Conservation (phyloP, 305 asterid genomes). For the Rubia tinctorum region DNA sequence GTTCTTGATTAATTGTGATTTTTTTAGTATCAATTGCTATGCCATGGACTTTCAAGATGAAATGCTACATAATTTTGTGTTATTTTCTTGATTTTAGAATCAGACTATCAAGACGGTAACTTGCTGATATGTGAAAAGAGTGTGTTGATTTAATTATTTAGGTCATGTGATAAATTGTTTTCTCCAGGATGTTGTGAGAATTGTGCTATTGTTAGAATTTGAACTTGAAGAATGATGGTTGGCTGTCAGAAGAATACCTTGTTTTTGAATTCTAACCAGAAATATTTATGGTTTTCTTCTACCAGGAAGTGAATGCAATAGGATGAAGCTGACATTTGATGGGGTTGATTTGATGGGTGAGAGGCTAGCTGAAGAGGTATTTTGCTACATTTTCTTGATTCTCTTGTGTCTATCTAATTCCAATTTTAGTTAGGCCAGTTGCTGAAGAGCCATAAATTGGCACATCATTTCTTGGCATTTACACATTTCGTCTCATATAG, state of each 20-base stretch:
- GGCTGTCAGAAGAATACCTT: not conserved
- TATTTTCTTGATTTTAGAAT: not conserved
- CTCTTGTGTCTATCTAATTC: not conserved
- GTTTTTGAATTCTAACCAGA: slow-evolving; percentile 16
- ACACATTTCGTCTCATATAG: slow-evolving; percentile 15
- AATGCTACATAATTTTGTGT: not conserved
- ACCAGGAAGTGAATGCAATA: slow-evolving; percentile 89
- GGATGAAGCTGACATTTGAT: slow-evolving; percentile 73
- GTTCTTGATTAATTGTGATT: not conserved
- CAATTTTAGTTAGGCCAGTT: not conserved
- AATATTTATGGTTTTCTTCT: slow-evolving; percentile 18
- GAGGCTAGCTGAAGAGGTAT: slow-evolving; percentile 94
- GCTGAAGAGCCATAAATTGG: not conserved
- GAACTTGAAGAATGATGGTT: not conserved
- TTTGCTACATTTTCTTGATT: slow-evolving; percentile 15
- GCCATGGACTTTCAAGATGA: not conserved
- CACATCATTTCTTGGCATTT: slow-evolving; percentile 8
- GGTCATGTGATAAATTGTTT: not conserved
- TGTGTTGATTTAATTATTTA: not conserved
- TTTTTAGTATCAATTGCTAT: not conserved
- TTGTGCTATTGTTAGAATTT: not conserved
- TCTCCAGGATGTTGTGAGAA: not conserved
- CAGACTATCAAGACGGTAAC: too few species aligned
- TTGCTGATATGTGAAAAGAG: not conserved
- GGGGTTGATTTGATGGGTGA: slow-evolving; percentile 93